Evolutionary conservation across 2,329 filamentous ascomycete species (phyloP), one percentile per base, ranked within the genome.

Genomic region (Aspergillus fumigatiaffinis): DNA sequence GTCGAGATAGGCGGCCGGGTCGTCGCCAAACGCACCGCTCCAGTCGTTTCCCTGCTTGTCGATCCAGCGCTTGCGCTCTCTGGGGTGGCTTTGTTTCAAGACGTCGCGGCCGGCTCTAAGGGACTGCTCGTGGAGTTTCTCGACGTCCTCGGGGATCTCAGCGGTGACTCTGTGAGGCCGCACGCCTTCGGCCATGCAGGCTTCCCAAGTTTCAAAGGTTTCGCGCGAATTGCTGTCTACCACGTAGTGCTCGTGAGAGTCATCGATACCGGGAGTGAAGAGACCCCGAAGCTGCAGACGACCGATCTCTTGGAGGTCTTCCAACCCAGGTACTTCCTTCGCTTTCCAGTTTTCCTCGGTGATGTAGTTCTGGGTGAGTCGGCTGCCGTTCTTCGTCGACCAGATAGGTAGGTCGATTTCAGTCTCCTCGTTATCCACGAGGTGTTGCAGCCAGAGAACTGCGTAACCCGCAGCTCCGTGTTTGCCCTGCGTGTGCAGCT

Each of bases 121-220:
- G 0, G 90, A 93, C 60, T 89, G 80, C 29, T 96, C 90, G 71
- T 97, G 93, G 10, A 96, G 79, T 66, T 88, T 82, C 71, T 89
- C 85, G 0, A 93, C 82, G 10, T 84, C 76, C 0, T 87, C 84
- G 0, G 92, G 90, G 0, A 96, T 79, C 67, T 95, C 88, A 25
- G 86, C 82, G 9, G 83, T 78, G 0, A 97, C 91, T 28, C 85
- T 82, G 55, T 87, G 83, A 14, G 81, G 76, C 2, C 94, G 86
- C 0, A 96, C 90, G 12, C 93, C 93, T 73, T 97, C 92, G 0
- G 91, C 86, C 44, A 89, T 85, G 71, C 93, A 97, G 0, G 92
- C 90, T 73, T 97, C 92, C 91, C 92, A 97, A 0, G 89, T 90
- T 76, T 97, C 93, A 62, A 91, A 96, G 0, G 92, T 97, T 78